Conservation (phyloP, 2,329 filamentous ascomycete species). For the Xylaria multiplex region DNA sequence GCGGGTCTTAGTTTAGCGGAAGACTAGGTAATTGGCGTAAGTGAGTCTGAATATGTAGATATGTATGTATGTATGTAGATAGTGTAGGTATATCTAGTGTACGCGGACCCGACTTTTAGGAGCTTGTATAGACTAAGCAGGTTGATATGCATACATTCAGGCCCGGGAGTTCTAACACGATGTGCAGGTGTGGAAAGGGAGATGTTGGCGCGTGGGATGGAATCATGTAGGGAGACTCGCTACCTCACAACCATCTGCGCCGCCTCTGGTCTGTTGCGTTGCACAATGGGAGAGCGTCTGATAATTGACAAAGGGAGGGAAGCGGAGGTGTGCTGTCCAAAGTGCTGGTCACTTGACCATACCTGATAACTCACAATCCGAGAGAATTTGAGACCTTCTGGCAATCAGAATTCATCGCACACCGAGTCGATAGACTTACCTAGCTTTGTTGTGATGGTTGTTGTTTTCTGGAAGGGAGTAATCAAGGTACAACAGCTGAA, state of each 20-base stretch:
- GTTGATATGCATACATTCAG: not conserved
- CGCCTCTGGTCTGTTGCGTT: not conserved
- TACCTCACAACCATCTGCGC: not conserved
- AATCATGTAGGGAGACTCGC: slow-evolving; percentile 2
- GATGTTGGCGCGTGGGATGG: slow-evolving; percentile 13
- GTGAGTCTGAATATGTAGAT: too few species aligned
- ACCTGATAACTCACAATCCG: not conserved
- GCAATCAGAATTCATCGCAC: not conserved
- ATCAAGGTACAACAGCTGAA: slow-evolving; percentile 10
- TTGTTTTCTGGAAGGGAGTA: slow-evolving; percentile 16
- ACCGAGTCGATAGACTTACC: not conserved
- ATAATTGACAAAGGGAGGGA: slow-evolving; percentile 15
- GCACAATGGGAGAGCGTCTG: not conserved
- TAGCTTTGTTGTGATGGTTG: slow-evolving; percentile 1
- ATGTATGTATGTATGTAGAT: too few species aligned
- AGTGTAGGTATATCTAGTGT: not conserved
- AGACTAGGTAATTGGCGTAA: not conserved
- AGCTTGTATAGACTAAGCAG: not conserved
- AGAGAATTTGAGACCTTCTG: slow-evolving; percentile 5
- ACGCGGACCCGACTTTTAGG: slow-evolving; percentile 1
- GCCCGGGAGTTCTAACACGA: slow-evolving; percentile 6
- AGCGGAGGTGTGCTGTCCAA: slow-evolving; percentile 7
- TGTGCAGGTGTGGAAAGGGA: slow-evolving; percentile 6
- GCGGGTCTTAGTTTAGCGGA: not conserved
- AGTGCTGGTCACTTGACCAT: slow-evolving; percentile 9